Evolutionary conservation across 805 yeast genomes (phyloP).

Genomic region (Torulaspora quercuum): DNA sequence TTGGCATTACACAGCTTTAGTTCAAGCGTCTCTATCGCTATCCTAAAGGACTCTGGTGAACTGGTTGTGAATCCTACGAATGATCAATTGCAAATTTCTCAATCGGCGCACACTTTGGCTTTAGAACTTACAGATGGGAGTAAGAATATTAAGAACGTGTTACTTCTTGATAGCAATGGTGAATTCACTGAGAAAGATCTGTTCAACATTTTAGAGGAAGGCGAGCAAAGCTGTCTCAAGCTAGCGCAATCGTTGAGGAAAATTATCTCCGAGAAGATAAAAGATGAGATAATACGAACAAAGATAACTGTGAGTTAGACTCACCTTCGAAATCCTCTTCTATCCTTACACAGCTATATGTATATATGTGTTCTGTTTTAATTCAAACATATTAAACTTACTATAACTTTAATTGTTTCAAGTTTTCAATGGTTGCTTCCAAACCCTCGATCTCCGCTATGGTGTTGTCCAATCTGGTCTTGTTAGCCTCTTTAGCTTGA

Average conservation of each 20-base stretch:
- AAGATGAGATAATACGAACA: constrained; percentile 15
- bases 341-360: constrained; percentile 5
- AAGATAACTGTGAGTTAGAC: constrained; percentile 4
- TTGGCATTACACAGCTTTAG: constrained; percentile 64
- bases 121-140: constrained; percentile 50
- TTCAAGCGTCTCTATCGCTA: constrained; percentile 51
- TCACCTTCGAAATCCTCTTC: too few species aligned
- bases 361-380: too few species aligned
- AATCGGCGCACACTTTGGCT: constrained; percentile 65
- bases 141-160: constrained; percentile 47
- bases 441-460: constrained; percentile 88
- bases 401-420: constrained; percentile 70
- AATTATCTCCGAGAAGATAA: constrained; percentile 45
- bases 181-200: constrained; percentile 56
- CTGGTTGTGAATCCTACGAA: constrained; percentile 46
- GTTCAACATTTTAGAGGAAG: constrained; percentile 48
- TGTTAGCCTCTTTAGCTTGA: constrained; percentile 75
- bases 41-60: constrained; percentile 32
- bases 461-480: constrained; percentile 61
- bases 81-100: constrained; percentile 41
- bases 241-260: constrained; percentile 47
- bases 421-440: constrained; percentile 77
- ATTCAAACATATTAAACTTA: background rate
- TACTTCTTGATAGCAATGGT: constrained; percentile 74
- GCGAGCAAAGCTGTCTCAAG: constrained; percentile 46